phyloP scores from a whole-genome alignment of 768 basidiomycete species.

The Mycena vulgaris region DNA sequence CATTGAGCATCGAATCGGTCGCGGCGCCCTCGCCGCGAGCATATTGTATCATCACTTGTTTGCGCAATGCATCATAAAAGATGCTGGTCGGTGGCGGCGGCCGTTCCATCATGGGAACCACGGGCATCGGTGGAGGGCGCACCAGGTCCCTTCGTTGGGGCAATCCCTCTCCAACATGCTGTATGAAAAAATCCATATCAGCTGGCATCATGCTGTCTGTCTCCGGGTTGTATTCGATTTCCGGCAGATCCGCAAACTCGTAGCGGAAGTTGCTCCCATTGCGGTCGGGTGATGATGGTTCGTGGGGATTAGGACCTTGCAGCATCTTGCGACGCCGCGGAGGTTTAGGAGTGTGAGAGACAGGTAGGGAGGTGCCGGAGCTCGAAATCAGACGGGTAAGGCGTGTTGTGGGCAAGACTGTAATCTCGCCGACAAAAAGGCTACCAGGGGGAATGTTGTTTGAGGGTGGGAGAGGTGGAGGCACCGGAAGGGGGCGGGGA shows the following conservation, averaged over 20 bases:
- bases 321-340: neutral
- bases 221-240: neutral
- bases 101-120: neutral
- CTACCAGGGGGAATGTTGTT: neutral
- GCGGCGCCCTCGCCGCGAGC: neutral
- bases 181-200: slow-evolving; percentile 4
- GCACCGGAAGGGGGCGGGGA: neutral
- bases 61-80: slow-evolving; percentile 14
- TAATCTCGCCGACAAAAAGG: slow-evolving; percentile 4
- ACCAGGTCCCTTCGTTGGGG: slow-evolving; percentile 9
- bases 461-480: slow-evolving; percentile 16
- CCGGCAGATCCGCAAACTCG: slow-evolving; percentile 20
- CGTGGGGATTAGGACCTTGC: neutral
- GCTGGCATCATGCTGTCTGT: neutral
- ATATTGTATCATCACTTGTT: slow-evolving; percentile 6
- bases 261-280: neutral
- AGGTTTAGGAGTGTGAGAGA: neutral
- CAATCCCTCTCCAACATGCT: neutral
- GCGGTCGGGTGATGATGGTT: neutral
- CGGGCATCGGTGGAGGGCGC: neutral
- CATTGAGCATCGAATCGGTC: neutral
- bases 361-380: neutral
- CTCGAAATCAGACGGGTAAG: slow-evolving; percentile 1
- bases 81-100: slow-evolving; percentile 22
- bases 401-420: neutral